Evolutionary conservation across 2,329 filamentous ascomycete genomes (phyloP), one percentile per base, ranked within the genome.

Genomic region (Arthroderma uncinatum): DNA sequence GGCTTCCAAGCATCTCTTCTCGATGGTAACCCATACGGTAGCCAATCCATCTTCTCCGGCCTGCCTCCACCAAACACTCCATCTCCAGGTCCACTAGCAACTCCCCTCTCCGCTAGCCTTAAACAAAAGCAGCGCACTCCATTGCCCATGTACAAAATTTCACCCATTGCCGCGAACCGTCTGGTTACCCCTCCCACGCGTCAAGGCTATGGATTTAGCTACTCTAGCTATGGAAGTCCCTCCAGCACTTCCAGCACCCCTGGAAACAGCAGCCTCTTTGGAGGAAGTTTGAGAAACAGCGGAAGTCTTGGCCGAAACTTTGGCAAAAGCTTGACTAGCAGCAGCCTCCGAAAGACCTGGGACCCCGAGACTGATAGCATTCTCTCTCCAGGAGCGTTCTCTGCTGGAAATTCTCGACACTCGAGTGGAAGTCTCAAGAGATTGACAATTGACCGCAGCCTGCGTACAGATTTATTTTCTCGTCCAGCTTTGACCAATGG

Each of bases 21-120:
- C 59, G 89, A 92, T 62, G 79, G 84, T n/a, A 89, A 87, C 55
- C 92, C 94, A 0, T 98, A 95, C 67, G 93, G 93, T 40, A 90
- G 88, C 55, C 82, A 88, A 48, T 89, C 89, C 1, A 79, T 98
- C 19, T 97, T 97, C 71, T 82, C 84, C 33, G 86, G 84, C 55
- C 75, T 96, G 14, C 63, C 79, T 68, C 68, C 83, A 67, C 73
- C 87, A 73, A 74, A 74, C 76, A 56, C 79, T 71, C 70, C 90
- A 54, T 80, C 90, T 65, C 87, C 90, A 2, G 93, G 93, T 1
- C 93, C 94, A 2, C 79, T 98, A 62, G 93, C 92, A 7, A 97
- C 92, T 0, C 93, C 94, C 0, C 78, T 97, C 10, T 86, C 85
- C 7, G 85, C 84, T 62, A 81, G 78, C 56, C 85, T 83, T 70